Percentiles rank a stretch among this genome's conserved stretches.
Conservation (phyloP, 768 basidiomycete species). For the Tricholoma saponaceum region DNA sequence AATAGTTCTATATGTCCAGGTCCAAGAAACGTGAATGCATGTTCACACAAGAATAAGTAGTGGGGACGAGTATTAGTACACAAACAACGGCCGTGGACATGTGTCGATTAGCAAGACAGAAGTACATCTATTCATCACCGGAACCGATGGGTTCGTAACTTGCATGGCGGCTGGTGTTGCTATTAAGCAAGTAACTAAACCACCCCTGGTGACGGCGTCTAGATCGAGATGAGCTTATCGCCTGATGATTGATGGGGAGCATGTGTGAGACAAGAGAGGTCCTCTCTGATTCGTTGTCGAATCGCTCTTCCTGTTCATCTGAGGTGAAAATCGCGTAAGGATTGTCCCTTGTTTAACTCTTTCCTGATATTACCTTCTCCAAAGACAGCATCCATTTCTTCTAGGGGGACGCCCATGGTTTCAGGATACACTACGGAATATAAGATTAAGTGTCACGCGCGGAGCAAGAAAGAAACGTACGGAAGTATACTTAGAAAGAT, state of each 20-base stretch:
- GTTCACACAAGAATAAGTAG: neutral
- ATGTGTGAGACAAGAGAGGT: constrained; percentile 47
- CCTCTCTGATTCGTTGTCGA: constrained; percentile 62
- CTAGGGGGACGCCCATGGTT: constrained; percentile 81
- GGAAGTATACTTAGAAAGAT: constrained; percentile 60
- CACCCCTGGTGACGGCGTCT: constrained; percentile 31
- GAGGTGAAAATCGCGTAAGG: neutral
- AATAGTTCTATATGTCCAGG: no score
- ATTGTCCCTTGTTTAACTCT: neutral
- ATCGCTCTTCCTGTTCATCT: constrained; percentile 49
- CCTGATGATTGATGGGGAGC: constrained; percentile 33
- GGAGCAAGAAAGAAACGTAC: constrained; percentile 36
- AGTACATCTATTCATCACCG: constrained; percentile 9
- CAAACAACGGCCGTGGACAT: neutral
- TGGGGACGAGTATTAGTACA: neutral
- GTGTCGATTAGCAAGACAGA: neutral
- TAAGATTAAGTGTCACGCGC: constrained; percentile 3
- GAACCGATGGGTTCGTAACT: constrained; percentile 24
- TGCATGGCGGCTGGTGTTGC: constrained; percentile 23
- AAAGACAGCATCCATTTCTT: constrained; percentile 90
- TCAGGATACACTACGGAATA: constrained; percentile 68
- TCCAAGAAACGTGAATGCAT: neutral
- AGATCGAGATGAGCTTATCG: constrained; percentile 25
- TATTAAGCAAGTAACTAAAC: constrained; percentile 47
- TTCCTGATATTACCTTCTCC: constrained; percentile 66